Percentiles rank a stretch among this genome's conserved stretches.
Evolutionary conservation across 2,329 filamentous ascomycete genomes (phyloP).

Genomic region (Apiospora kogelbergensis): DNA sequence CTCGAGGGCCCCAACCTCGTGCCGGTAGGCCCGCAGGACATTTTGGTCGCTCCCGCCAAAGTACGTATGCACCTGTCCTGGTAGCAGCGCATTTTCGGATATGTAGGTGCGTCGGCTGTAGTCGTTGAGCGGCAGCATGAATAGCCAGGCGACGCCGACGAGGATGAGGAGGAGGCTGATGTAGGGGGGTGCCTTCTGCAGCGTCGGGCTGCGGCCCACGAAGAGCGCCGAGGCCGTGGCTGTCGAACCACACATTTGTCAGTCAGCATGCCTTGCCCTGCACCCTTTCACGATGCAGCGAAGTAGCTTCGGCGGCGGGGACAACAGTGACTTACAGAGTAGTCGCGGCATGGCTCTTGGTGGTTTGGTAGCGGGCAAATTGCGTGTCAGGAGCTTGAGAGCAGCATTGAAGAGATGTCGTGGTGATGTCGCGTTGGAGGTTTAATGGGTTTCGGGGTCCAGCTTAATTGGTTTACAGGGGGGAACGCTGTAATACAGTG

Average conservation of each 20-base stretch:
- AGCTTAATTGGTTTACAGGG: constrained; percentile 1
- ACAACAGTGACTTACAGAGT: constrained; percentile 41
- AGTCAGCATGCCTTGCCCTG: not conserved
- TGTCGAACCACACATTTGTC: constrained; percentile 24
- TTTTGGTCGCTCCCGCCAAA: constrained; percentile 96
- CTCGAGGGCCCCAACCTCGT: constrained; percentile 71
- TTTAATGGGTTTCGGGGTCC: constrained; percentile 6
- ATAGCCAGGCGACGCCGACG: constrained; percentile 84
- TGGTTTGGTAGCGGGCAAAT: not conserved
- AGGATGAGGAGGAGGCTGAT: constrained; percentile 82
- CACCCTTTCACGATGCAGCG: not conserved
- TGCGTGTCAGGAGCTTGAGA: not conserved
- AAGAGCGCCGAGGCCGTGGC: constrained; percentile 64
- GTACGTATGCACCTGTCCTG: constrained; percentile 96
- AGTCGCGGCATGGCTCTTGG: constrained; percentile 49
- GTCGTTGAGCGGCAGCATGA: constrained; percentile 83
- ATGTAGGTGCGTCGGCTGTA: constrained; percentile 95
- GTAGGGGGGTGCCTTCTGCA: constrained; percentile 84
- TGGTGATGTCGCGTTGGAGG: constrained; percentile 4
- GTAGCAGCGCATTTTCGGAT: constrained; percentile 93
- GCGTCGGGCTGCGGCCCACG: constrained; percentile 76
- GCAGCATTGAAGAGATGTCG: not conserved
- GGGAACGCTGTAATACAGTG: not conserved
- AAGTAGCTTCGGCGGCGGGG: not conserved
- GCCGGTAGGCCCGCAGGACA: constrained; percentile 84